Evolutionary conservation across 805 yeast species (phyloP).

Genomic region (Nakazawaea anatomiae): DNA sequence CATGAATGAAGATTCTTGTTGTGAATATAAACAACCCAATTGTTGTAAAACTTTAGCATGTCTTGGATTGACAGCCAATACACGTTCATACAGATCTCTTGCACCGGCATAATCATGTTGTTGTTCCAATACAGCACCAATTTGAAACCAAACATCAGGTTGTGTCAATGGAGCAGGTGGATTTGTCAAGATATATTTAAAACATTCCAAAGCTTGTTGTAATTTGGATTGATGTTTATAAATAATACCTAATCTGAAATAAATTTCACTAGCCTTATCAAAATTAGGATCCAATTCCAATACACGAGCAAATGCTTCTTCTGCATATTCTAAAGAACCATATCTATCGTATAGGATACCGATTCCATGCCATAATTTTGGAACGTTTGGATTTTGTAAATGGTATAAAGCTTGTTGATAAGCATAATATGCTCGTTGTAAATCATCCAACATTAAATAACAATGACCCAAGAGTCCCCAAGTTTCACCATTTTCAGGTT

Average conservation of each 20-base stretch:
- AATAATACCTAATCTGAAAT: conserved; percentile 92
- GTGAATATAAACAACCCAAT: conserved; percentile 90
- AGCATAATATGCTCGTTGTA: conserved; percentile 92
- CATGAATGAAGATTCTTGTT: conserved; percentile 59
- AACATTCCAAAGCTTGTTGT: conserved; percentile 86
- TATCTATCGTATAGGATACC: conserved; percentile 95
- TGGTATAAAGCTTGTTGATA: conserved; percentile 94
- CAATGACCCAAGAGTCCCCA: conserved; percentile 98
- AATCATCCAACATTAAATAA: conserved; percentile 91
- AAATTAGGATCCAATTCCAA: conserved; percentile 93
- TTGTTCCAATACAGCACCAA: conserved; percentile 92
- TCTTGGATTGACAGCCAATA: conserved; percentile 79
- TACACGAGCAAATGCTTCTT: conserved; percentile 95
- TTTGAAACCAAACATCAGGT: conserved; percentile 98
- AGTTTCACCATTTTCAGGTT: conserved; percentile 88
- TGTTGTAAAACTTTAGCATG: conserved; percentile 96
- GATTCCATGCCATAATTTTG: conserved; percentile 97
- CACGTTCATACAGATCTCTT: conserved; percentile 92
- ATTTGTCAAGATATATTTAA: conserved; percentile 80
- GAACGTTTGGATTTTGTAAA: conserved; percentile 88
- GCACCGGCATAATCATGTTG: conserved; percentile 90
- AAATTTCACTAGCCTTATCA: conserved; percentile 94
- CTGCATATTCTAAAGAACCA: conserved; percentile 95
- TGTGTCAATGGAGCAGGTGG: conserved; percentile 96
- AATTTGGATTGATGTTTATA: conserved; percentile 92